Percentiles rank a stretch among this genome's conserved stretches.
These are phyloP conservation scores for Syzygium grande DNA, from an alignment of 345 rosid species.

Conservation along the genomic window DNA sequence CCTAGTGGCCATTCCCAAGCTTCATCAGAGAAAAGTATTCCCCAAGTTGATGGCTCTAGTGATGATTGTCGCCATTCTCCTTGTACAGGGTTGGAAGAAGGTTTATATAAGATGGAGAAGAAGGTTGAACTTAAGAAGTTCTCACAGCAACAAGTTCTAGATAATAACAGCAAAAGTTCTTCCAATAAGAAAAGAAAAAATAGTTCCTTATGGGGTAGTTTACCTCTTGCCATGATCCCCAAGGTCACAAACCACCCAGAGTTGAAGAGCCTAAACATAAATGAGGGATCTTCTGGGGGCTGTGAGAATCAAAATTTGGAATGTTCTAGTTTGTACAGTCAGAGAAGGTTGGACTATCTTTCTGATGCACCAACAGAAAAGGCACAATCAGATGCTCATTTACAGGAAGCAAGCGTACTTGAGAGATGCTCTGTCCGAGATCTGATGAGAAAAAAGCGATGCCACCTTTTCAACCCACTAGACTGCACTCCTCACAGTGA, in stretches of 20 bases:
- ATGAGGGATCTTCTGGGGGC: conserved; percentile 19
- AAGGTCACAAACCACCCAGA: conserved; percentile 23
- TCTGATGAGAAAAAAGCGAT: conserved; percentile 79
- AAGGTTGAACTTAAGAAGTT: conserved; percentile 24
- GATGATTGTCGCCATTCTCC: conserved; percentile 27
- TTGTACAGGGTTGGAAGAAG: conserved; percentile 24
- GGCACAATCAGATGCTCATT: conserved; percentile 15
- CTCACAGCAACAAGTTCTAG: conserved; percentile 11
- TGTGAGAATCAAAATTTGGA: conserved; percentile 8
- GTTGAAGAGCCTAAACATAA: conserved; percentile 5
- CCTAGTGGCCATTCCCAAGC: conserved; percentile 13
- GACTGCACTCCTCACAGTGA: conserved; percentile 11
- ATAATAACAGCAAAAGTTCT: conserved; percentile 12
- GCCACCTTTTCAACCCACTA: conserved; percentile 26
- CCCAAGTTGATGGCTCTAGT: conserved; percentile 40
- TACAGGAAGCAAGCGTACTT: conserved; percentile 16
- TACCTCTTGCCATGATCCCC: conserved; percentile 38
- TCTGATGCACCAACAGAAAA: conserved; percentile 14
- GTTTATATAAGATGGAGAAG: conserved; percentile 24
- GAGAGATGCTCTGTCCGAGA: conserved; percentile 65
- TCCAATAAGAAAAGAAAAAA: conserved; percentile 24
- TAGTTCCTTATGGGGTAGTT: conserved; percentile 53
- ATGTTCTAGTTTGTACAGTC: conserved; percentile 4
- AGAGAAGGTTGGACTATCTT: conserved; percentile 19
- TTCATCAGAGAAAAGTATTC: conserved; percentile 27